phyloP scores from a whole-genome alignment of 768 basidiomycete species.

The Trametes coccinea region DNA sequence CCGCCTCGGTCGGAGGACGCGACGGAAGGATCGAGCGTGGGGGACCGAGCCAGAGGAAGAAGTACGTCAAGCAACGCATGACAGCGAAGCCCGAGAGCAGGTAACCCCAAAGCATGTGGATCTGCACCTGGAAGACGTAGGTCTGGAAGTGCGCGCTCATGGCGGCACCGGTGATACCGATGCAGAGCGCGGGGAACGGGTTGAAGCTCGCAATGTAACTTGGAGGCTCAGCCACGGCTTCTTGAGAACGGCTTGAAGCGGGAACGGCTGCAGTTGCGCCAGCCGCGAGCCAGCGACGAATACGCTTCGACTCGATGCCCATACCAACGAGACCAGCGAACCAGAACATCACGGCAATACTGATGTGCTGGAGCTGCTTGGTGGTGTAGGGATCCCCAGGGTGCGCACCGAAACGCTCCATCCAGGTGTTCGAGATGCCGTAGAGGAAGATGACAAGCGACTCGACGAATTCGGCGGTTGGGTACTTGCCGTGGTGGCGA shows the following conservation, averaged over 20 bases:
- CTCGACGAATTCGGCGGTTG: slow-evolving; percentile 77
- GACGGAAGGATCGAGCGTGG: slow-evolving; percentile 84
- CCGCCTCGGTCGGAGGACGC: slow-evolving; percentile 89
- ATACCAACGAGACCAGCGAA: slow-evolving; percentile 89
- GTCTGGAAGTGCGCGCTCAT: slow-evolving; percentile 92
- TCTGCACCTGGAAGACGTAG: slow-evolving; percentile 93
- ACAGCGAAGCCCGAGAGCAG: slow-evolving; percentile 77
- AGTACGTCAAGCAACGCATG: slow-evolving; percentile 86
- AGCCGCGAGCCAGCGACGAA: slow-evolving; percentile 75
- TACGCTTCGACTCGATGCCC: slow-evolving; percentile 76
- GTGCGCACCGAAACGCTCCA: slow-evolving; percentile 89
- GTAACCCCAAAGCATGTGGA: slow-evolving; percentile 91
- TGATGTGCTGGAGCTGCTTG: slow-evolving; percentile 92
- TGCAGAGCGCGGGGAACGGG: slow-evolving; percentile 89
- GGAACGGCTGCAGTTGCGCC: slow-evolving; percentile 42
- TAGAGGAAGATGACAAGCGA: slow-evolving; percentile 83
- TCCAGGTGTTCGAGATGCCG: slow-evolving; percentile 91
- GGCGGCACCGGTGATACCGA: slow-evolving; percentile 90
- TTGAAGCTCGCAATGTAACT: slow-evolving; percentile 82
- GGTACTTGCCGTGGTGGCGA: slow-evolving; percentile 37
- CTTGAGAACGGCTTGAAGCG: slow-evolving; percentile 31
- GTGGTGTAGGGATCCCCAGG: slow-evolving; percentile 84
- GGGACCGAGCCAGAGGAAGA: slow-evolving; percentile 89
- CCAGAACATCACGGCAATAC: slow-evolving; percentile 96
- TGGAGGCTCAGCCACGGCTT: slow-evolving; percentile 61